Base-by-base conservation (phyloP, 805 yeast genomes). In the Candida cerambycidarum region DNA sequence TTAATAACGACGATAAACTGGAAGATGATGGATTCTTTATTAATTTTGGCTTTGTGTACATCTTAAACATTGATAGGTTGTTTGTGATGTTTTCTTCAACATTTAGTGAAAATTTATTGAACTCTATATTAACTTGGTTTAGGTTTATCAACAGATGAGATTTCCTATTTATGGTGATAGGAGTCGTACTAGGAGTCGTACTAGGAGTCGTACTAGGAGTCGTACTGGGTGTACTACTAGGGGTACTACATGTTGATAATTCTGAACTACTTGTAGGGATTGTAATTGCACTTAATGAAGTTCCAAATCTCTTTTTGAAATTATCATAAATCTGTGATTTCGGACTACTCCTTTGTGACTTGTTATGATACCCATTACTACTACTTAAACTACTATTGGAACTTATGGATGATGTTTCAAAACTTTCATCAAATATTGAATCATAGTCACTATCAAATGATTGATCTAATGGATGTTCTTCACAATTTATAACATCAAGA, bases 351-450 rank as follows among this genome's bases (percentile, higher is more conserved):
- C 38, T 19, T 33, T 8, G 16, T 8, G 5, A 19, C 27, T 18
- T 19, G 17, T 16, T 8, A 7, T 19, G 25, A 15, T 4, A 19
- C 8, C 21, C 29, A 23, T 23, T 23, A 15, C 10, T 15, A 16
- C 35, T 31, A 21, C 16, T 9, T 18, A 19, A 33, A 14, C 36
- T 40, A 15, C 38, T 28, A 15, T 41, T 41, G 12, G 38, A 29
- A 36, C 34, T 41, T 15, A 41, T 13, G 3, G 38, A 34, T 5
- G 29, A 34, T 12, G 29, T 37, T 29, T 46, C 50, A 21, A 43
- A 47, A 13, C 38, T 19, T 9, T 47, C 47, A 15, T 47, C 51
- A 38, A 47, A 47, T 7, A 47, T 21, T 16, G 47, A 43, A 3
- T 46, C 50, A 17, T 29, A 34, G 13, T 38, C 42, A 31, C 42